These are phyloP conservation scores for Hydrangea macrophylla DNA, from an alignment of 148 eudicot species.

Conservation along the genomic window DNA sequence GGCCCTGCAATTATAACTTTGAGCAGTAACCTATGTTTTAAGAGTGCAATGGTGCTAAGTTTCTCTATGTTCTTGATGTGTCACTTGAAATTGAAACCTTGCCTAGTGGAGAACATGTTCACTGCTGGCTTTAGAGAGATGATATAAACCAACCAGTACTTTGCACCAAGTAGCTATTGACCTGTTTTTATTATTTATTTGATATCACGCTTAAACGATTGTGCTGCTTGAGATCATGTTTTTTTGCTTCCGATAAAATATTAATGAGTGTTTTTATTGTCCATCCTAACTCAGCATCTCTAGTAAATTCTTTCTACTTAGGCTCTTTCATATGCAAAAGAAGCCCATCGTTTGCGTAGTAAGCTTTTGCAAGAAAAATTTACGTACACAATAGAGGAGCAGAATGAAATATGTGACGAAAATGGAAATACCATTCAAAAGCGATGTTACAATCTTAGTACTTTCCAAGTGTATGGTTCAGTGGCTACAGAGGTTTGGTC, in stretches of 20 bases:
- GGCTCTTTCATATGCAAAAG: slow-evolving; percentile 86
- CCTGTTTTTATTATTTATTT: neutral
- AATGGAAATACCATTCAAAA: slow-evolving; percentile 36
- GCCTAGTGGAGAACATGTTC: no score
- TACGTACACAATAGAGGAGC: slow-evolving; percentile 42
- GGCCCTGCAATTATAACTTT: no score
- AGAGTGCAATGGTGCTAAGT: no score
- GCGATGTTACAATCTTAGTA: slow-evolving; percentile 34
- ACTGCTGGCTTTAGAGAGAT: neutral
- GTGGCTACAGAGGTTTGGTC: slow-evolving; percentile 51
- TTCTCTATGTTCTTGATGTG: no score
- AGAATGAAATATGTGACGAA: slow-evolving; percentile 33
- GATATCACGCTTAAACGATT: neutral
- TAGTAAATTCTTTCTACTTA: slow-evolving; percentile 20
- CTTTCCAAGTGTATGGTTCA: slow-evolving; percentile 36
- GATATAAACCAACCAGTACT: neutral
- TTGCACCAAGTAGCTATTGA: no score
- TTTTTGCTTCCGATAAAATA: neutral
- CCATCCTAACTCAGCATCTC: neutral
- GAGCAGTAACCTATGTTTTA: no score
- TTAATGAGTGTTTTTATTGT: neutral
- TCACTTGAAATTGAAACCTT: no score
- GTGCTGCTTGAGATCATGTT: neutral
- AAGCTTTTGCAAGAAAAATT: slow-evolving; percentile 70
- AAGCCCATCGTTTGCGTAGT: slow-evolving; percentile 65